Evolutionary conservation across 495 filamentous ascomycete species (phyloP), one percentile per base, ranked within the genome.

Genomic region (Penicillium samsonianum): DNA sequence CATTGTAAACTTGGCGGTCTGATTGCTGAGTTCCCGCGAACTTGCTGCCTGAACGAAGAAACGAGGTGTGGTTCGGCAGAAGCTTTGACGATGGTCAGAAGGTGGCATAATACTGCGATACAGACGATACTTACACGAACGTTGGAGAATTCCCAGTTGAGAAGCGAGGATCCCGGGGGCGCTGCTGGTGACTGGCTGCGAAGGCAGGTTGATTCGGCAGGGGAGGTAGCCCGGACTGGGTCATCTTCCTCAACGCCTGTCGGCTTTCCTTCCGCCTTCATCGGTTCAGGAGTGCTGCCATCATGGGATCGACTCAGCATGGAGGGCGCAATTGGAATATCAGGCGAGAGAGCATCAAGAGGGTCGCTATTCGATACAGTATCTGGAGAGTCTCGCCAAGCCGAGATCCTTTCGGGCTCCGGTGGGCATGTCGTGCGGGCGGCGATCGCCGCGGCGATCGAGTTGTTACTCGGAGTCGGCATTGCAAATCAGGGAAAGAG

Each of bases 21-120:
- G 92, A 97, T 68, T 90, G 87, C 64, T 99, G 95, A 10, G 89
- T 94, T 44, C 95, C 95, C 31, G 80, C 78, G 67, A 98, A 99
- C 69, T 82, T 90, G 72, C 90, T 95, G 25, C 93, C 92, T 1
- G 92, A 85, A 38, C 91, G 88, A 23, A 99, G 78, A 70, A 87
- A 96, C 5, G 90, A 94, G 7, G 90, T 76, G 59, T 81, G 73
- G 59, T 79, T 80, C 20, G 80, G 80, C 42, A 77, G 58, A 23
- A 80, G 71, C 73, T 79, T 53, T 43, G 20, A 19, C 23, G 40
- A 47, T 45, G 22, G 57, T 63, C 19, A 55, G 52, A n/a, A 47
- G 14, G 56, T 51, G 57, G 50, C 33, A 53, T 19, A 5, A 41
- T 16, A 22, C 16, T 17, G 26, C 30, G 20, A 16, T 31, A 30